These are phyloP conservation scores for Mediolabrus comicus DNA, from an alignment of 108 stramenopile genomes.

Conservation along the genomic window DNA sequence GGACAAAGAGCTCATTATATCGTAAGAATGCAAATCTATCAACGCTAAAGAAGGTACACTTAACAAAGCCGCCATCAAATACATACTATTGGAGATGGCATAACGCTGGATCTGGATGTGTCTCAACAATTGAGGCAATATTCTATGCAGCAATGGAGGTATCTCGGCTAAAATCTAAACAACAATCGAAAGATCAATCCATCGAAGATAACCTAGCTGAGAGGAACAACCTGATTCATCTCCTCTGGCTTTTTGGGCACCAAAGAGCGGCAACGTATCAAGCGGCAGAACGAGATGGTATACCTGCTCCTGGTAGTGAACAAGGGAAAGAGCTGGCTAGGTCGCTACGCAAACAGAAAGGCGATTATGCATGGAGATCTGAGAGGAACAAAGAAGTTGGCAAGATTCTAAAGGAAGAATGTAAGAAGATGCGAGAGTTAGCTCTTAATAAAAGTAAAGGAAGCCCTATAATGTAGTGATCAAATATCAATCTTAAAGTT, in stretches of 20 bases:
- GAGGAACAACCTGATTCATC: conserved; percentile 47
- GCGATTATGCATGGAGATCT: conserved; percentile 19
- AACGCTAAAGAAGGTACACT: conserved; percentile 61
- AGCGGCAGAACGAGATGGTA: conserved; percentile 17
- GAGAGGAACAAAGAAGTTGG: conserved; percentile 20
- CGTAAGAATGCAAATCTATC: conserved; percentile 29
- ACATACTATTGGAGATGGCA: conserved; percentile 86
- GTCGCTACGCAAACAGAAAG: conserved; percentile 28
- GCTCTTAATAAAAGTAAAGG: neutral
- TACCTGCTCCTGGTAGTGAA: conserved; percentile 46
- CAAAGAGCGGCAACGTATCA: conserved; percentile 55
- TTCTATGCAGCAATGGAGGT: conserved; percentile 68
- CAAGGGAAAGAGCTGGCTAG: conserved; percentile 60
- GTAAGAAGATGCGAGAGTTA: neutral
- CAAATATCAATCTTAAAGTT: too few species aligned
- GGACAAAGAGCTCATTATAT: conserved; percentile 43
- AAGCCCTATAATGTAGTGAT: too few species aligned
- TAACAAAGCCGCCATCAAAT: conserved; percentile 53
- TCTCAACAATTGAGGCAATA: conserved; percentile 77
- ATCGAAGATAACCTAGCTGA: conserved; percentile 19
- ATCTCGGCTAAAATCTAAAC: conserved; percentile 17
- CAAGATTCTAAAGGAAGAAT: conserved; percentile 16
- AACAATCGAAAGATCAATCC: neutral
- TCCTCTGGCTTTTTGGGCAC: conserved; percentile 75
- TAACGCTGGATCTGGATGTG: conserved; percentile 65